phyloP scores from a whole-genome alignment of 495 filamentous ascomycete genomes.

The Xylaria intraflava region DNA sequence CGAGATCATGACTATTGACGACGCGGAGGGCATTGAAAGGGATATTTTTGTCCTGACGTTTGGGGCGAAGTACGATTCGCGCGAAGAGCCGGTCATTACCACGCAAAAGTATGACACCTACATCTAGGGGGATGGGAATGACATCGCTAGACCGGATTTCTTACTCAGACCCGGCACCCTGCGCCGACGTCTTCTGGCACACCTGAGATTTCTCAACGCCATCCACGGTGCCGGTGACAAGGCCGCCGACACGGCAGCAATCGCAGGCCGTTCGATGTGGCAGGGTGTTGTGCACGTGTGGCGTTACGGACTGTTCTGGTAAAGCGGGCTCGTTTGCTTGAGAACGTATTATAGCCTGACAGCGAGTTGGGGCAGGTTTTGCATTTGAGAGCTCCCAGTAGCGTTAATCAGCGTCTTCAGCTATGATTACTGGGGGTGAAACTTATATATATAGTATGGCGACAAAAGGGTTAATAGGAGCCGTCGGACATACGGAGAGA shows the following conservation, averaged over 20 bases:
- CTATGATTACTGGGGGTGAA: too few relatives aligned
- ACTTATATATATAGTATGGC: too few relatives aligned
- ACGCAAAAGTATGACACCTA: background rate
- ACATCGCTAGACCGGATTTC: background rate
- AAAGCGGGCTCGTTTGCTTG: too few relatives aligned
- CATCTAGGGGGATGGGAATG: background rate
- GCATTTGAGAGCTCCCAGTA: too few relatives aligned
- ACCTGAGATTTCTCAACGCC: background rate
- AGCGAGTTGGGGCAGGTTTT: background rate
- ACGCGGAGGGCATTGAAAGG: background rate
- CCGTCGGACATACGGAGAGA: too few relatives aligned
- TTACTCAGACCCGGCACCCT: background rate
- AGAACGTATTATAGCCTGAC: background rate
- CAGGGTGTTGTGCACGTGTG: background rate
- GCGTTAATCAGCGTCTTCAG: background rate
- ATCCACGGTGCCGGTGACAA: too few relatives aligned
- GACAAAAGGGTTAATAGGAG: too few relatives aligned
- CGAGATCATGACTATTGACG: background rate
- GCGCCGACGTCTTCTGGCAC: background rate
- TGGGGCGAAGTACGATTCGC: background rate
- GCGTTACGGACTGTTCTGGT: too few relatives aligned
- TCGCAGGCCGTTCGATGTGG: background rate
- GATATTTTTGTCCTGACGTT: conserved; percentile 1
- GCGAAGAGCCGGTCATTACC: background rate
- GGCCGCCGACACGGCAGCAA: background rate